These are phyloP conservation scores for Trametes sanguinea DNA, from an alignment of 768 basidiomycete genomes.

Conservation along the genomic window DNA sequence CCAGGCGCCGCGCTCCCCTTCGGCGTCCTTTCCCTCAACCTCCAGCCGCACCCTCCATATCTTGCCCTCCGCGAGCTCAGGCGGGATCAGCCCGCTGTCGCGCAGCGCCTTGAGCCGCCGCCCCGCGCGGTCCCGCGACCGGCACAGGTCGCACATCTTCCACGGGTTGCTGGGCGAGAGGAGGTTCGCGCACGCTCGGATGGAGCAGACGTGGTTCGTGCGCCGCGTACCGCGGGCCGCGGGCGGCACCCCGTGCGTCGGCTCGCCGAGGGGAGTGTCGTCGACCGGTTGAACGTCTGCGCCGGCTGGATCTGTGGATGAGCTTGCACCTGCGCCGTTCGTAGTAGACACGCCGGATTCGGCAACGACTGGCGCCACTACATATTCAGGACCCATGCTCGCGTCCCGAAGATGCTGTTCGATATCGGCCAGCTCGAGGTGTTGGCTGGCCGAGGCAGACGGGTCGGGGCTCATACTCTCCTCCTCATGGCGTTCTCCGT, in stretches of 20 bases:
- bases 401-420: conserved; percentile 8
- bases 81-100: conserved; percentile 27
- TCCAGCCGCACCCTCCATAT: conserved; percentile 10
- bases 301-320: neutral
- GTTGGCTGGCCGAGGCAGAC: neutral
- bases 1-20: neutral
- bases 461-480: neutral
- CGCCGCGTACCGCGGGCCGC: conserved; percentile 36
- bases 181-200: conserved; percentile 46
- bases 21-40: conserved; percentile 1
- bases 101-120: conserved; percentile 35
- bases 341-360: conserved; percentile 1
- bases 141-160: conserved; percentile 51
- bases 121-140: conserved; percentile 37
- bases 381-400: conserved; percentile 2
- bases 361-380: neutral
- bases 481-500: neutral
- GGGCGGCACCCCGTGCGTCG: conserved; percentile 27
- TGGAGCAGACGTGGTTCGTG: conserved; percentile 41
- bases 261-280: conserved; percentile 15
- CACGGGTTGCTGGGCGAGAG: conserved; percentile 45
- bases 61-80: conserved; percentile 15
- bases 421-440: conserved; percentile 3
- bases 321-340: neutral
- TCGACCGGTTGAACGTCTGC: neutral